phyloP scores from a whole-genome alignment of 495 filamentous ascomycete species.

The Daldinia caldariorum region DNA sequence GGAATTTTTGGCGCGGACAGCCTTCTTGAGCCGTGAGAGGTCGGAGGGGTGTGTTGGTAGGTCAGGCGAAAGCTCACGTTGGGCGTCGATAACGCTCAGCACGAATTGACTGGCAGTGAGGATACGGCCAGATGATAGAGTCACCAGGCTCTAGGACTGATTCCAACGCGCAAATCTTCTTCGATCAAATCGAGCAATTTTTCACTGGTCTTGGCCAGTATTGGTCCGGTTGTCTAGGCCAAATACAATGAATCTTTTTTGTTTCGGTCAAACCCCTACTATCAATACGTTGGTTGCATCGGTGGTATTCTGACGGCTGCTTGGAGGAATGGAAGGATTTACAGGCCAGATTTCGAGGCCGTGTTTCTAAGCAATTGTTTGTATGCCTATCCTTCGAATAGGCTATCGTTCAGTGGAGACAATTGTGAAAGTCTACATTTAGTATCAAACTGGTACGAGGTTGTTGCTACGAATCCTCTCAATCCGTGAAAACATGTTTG shows the following conservation, averaged over 20 bases:
- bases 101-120: background rate
- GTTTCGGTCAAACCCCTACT: background rate
- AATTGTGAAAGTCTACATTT: background rate
- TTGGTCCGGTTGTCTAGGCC: slow-evolving; percentile 3
- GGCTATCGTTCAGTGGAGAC: slow-evolving; percentile 4
- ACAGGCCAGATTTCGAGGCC: background rate
- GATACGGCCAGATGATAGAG: slow-evolving; percentile 1
- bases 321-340: slow-evolving; percentile 4
- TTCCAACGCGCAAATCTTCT: background rate
- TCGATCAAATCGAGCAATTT: background rate
- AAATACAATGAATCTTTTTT: slow-evolving; percentile 1
- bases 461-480: background rate
- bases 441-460: background rate
- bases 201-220: background rate
- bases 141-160: background rate
- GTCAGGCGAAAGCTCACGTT: background rate
- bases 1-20: background rate
- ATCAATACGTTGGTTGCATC: background rate
- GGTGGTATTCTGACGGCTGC: background rate
- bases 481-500: background rate
- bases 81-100: background rate
- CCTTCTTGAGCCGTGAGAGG: background rate
- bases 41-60: background rate
- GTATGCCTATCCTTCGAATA: slow-evolving; percentile 10
- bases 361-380: background rate